These are phyloP conservation scores for Didymella pomorum DNA, from an alignment of 2,329 filamentous ascomycete species.

Conservation along the genomic window DNA sequence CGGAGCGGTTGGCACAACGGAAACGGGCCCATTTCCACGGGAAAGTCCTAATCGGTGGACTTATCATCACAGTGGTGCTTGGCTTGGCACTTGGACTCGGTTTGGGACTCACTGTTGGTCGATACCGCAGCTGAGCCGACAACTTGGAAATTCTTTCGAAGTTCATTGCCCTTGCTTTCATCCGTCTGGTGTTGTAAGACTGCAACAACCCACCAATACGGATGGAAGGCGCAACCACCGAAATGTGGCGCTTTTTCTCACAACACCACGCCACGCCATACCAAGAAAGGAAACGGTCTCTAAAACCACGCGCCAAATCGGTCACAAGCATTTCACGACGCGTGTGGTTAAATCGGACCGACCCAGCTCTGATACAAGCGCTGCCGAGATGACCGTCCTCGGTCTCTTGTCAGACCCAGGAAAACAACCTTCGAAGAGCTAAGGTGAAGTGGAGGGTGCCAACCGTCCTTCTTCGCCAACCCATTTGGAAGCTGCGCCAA, in stretches of 20 bases:
- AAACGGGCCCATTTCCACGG: conserved; percentile 8
- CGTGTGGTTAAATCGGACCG: not conserved
- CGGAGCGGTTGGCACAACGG: not conserved
- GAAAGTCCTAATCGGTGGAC: conserved; percentile 36
- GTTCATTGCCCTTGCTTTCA: not conserved
- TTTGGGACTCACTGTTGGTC: conserved; percentile 58
- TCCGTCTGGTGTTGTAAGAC: not conserved
- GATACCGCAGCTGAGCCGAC: conserved; percentile 11
- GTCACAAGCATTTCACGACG: not conserved
- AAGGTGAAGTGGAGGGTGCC: not conserved
- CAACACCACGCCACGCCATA: not conserved
- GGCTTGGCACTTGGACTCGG: conserved; percentile 64
- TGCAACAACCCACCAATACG: conserved; percentile 1
- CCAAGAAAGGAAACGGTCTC: not conserved
- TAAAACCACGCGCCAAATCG: not conserved
- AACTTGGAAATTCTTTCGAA: not conserved
- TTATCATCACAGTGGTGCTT: conserved; percentile 46
- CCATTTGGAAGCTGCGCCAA: not conserved
- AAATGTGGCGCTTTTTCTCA: not conserved
- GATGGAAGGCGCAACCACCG: not conserved
- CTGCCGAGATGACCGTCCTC: not conserved
- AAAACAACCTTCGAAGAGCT: not conserved
- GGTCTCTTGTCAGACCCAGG: not conserved
- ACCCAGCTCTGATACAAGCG: not conserved
- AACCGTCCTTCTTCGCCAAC: not conserved